Percentiles rank a stretch among this genome's conserved stretches.
These are phyloP conservation scores for Earliella scabrosa DNA, from an alignment of 1,284 basidiomycete species.

Conservation along the genomic window DNA sequence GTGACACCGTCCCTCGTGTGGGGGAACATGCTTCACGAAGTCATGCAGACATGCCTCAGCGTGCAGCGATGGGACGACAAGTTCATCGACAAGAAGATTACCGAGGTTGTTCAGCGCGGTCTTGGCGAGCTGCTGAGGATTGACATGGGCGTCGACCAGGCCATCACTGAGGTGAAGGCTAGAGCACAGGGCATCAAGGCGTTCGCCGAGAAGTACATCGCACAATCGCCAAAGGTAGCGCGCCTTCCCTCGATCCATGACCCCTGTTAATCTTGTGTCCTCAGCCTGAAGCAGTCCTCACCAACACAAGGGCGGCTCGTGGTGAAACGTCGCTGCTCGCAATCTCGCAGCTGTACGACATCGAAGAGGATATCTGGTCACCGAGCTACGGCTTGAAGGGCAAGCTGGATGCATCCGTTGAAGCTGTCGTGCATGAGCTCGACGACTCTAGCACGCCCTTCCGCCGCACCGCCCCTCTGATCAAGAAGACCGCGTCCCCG, in stretches of 20 bases:
- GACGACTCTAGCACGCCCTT: slow-evolving; percentile 30
- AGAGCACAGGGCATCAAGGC: slow-evolving; percentile 66
- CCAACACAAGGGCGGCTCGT: slow-evolving; percentile 61
- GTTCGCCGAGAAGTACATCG: slow-evolving; percentile 70
- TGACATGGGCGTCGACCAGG: slow-evolving; percentile 62
- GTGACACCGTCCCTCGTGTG: slow-evolving; percentile 75
- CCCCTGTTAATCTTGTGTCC: slow-evolving; percentile 6
- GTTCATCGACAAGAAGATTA: slow-evolving; percentile 60
- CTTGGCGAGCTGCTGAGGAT: slow-evolving; percentile 68
- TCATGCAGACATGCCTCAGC: slow-evolving; percentile 80
- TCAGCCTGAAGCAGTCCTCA: slow-evolving; percentile 69
- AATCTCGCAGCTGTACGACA: slow-evolving; percentile 77
- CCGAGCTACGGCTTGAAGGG: slow-evolving; percentile 95
- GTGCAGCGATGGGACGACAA: slow-evolving; percentile 62
- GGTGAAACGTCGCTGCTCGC: slow-evolving; percentile 62
- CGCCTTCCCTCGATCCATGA: neutral
- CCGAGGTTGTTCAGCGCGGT: slow-evolving; percentile 53
- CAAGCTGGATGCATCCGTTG: slow-evolving; percentile 91
- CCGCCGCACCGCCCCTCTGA: slow-evolving; percentile 19
- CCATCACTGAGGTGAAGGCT: slow-evolving; percentile 61
- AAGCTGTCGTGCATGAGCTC: slow-evolving; percentile 61
- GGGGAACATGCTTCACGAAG: slow-evolving; percentile 90
- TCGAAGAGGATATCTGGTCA: slow-evolving; percentile 98
- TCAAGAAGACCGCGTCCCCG: slow-evolving; percentile 36
- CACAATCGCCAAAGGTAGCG: slow-evolving; percentile 60